Conservation (phyloP, 768 basidiomycete genomes). For the Termitomyces sp. region DNA sequence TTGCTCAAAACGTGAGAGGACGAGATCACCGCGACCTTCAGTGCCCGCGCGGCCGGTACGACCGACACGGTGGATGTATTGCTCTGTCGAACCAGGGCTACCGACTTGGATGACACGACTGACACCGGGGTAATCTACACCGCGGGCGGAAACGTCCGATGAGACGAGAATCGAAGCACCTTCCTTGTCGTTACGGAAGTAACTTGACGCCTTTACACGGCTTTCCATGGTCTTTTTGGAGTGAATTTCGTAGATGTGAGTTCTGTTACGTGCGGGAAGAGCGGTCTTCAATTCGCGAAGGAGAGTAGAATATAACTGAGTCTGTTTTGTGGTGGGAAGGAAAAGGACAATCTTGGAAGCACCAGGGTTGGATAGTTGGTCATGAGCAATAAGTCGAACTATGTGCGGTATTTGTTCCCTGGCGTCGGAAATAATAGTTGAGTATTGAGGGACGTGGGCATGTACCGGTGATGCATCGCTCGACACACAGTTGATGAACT, state of each 20-base stretch:
- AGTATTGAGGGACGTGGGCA: constrained; percentile 75
- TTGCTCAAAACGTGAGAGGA: constrained; percentile 76
- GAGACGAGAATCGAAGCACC: constrained; percentile 67
- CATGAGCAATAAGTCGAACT: constrained; percentile 77
- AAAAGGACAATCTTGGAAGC: constrained; percentile 79
- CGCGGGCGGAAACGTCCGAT: constrained; percentile 86
- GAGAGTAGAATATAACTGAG: constrained; percentile 66
- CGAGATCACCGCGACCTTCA: constrained; percentile 68
- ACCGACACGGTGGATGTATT: constrained; percentile 84
- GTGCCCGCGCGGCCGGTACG: constrained; percentile 72
- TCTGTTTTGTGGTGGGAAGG: constrained; percentile 80
- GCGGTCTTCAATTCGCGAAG: constrained; percentile 42
- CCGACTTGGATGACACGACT: constrained; percentile 92
- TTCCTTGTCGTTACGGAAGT: constrained; percentile 51
- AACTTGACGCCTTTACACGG: constrained; percentile 51
- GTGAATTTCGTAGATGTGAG: constrained; percentile 76
- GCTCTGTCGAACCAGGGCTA: constrained; percentile 58
- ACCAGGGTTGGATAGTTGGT: constrained; percentile 68
- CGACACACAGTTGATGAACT: constrained; percentile 69
- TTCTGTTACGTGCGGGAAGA: constrained; percentile 47
- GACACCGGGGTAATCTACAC: constrained; percentile 85
- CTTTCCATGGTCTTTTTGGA: constrained; percentile 60
- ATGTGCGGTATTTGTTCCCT: constrained; percentile 74
- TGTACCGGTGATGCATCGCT: constrained; percentile 60
- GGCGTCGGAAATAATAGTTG: constrained; percentile 64